Evolutionary conservation across 345 rosid genomes (phyloP).

Genomic region (Kandelia obovata): DNA sequence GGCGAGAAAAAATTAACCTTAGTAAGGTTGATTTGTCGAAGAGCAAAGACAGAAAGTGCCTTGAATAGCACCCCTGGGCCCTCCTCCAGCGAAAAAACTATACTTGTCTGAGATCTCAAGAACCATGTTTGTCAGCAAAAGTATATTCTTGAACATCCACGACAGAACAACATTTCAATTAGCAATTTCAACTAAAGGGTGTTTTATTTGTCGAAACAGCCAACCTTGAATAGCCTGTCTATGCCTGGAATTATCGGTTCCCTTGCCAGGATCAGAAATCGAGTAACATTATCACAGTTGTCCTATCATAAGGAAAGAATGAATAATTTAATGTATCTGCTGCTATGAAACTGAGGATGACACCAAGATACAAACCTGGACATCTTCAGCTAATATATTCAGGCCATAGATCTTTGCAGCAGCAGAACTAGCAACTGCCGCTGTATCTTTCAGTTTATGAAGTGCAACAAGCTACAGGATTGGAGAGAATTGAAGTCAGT

Average conservation of each 20-base stretch:
- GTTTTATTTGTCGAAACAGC: slow-evolving; percentile 10
- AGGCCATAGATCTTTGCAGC: slow-evolving; percentile 83
- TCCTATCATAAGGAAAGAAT: slow-evolving; percentile 43
- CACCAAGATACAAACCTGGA: slow-evolving; percentile 57
- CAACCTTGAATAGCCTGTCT: slow-evolving; percentile 84
- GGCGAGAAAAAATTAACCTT: slow-evolving; percentile 37
- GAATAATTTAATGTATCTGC: neutral
- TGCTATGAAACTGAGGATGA: neutral
- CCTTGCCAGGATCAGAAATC: slow-evolving; percentile 96
- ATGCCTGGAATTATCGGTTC: slow-evolving; percentile 95
- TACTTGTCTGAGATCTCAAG: slow-evolving; percentile 64
- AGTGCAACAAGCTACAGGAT: slow-evolving; percentile 60
- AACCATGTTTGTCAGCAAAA: slow-evolving; percentile 12
- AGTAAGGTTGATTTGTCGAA: slow-evolving; percentile 80
- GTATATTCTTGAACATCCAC: neutral
- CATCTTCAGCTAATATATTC: slow-evolving; percentile 82
- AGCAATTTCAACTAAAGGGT: neutral
- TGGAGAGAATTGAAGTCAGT: slow-evolving; percentile 13
- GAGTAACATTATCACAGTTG: slow-evolving; percentile 80
- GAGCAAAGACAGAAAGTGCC: slow-evolving; percentile 97
- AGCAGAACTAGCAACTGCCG: slow-evolving; percentile 88
- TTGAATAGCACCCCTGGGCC: slow-evolving; percentile 98
- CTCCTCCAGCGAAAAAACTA: slow-evolving; percentile 92
- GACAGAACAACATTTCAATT: neutral
- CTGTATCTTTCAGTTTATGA: slow-evolving; percentile 56